Percentiles rank a stretch among this genome's conserved stretches.
These are phyloP conservation scores for Aspergillus taichungensis DNA, from an alignment of 495 filamentous ascomycete genomes.

Conservation along the genomic window DNA sequence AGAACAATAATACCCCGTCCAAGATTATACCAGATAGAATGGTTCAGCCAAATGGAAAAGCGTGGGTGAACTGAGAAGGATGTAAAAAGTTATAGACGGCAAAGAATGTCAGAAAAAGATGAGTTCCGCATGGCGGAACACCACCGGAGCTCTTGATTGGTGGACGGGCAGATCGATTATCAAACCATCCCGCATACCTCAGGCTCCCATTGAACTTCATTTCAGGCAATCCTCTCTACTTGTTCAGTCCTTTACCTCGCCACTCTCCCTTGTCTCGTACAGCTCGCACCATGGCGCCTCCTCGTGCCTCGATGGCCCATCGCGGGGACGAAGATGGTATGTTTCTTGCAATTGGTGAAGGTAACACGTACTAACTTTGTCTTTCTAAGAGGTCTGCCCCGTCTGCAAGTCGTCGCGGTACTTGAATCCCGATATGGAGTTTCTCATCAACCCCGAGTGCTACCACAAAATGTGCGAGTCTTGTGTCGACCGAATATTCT, in stretches of 20 bases:
- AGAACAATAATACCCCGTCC: background rate
- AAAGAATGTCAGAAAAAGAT: slow-evolving; percentile 12
- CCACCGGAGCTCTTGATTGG: slow-evolving; percentile 16
- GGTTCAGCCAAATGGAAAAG: background rate
- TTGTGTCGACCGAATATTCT: slow-evolving; percentile 92
- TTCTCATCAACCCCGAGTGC: slow-evolving; percentile 95
- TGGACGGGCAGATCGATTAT: slow-evolving; percentile 3
- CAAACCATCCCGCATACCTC: background rate
- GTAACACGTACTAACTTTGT: slow-evolving; percentile 8
- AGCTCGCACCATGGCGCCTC: slow-evolving; percentile 22
- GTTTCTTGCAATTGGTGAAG: slow-evolving; percentile 1
- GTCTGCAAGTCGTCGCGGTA: slow-evolving; percentile 95
- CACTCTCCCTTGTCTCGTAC: slow-evolving; percentile 3
- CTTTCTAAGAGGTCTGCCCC: slow-evolving; percentile 72
- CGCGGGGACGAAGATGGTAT: slow-evolving; percentile 47
- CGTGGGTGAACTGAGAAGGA: slow-evolving; percentile 1
- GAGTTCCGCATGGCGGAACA: slow-evolving; percentile 18
- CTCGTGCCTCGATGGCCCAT: slow-evolving; percentile 22
- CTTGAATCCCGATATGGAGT: slow-evolving; percentile 84
- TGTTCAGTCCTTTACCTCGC: background rate
- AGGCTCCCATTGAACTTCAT: background rate
- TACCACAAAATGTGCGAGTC: slow-evolving; percentile 97
- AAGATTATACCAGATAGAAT: background rate
- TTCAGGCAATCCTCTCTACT: background rate
- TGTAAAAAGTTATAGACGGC: slow-evolving; percentile 3